These are phyloP conservation scores for Neofusicoccum ribis DNA, from an alignment of 2,329 filamentous ascomycete species.

Conservation along the genomic window DNA sequence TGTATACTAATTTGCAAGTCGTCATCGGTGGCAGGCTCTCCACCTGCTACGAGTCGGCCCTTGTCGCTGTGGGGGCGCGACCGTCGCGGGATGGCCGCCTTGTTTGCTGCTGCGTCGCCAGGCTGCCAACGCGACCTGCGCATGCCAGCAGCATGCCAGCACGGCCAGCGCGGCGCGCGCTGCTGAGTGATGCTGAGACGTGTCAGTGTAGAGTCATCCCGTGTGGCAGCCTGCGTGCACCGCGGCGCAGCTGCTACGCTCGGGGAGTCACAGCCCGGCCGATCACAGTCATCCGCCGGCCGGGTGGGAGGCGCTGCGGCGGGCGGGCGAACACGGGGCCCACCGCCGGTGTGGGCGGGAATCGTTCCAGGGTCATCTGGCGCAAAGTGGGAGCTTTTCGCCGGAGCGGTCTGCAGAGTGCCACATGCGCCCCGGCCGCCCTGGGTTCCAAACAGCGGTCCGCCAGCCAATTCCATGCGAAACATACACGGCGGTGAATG, in stretches of 20 bases:
- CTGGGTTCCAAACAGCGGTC: neutral
- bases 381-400: neutral
- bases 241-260: neutral
- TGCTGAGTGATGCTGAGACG: slow-evolving; percentile 7
- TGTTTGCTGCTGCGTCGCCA: neutral
- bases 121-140: neutral
- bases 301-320: neutral
- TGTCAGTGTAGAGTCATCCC: neutral
- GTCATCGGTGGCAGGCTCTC: no score
- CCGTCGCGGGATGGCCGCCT: neutral
- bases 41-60: no score
- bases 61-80: no score
- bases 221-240: neutral
- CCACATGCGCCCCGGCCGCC: neutral
- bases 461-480: neutral
- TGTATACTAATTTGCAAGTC: neutral
- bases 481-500: neutral
- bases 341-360: neutral
- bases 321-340: neutral
- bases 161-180: neutral
- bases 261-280: neutral
- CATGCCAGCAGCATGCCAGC: neutral
- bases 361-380: neutral
- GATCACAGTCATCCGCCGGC: slow-evolving; percentile 1
- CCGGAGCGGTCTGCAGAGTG: neutral